phyloP scores from a whole-genome alignment of 345 rosid species.

The Eucalyptus curtisii region DNA sequence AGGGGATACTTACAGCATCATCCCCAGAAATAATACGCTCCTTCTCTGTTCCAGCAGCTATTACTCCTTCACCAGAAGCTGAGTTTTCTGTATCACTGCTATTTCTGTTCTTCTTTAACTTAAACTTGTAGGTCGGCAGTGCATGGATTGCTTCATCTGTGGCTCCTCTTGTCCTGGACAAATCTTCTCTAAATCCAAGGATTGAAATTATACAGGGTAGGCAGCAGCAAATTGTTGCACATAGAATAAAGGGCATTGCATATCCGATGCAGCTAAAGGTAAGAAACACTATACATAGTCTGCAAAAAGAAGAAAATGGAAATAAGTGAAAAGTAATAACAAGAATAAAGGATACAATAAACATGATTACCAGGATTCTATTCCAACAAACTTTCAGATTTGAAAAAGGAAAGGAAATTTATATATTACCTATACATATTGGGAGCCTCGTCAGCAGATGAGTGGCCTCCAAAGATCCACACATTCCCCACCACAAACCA shows the following conservation, averaged over 20 bases:
- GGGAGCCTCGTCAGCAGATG: conserved; percentile 84
- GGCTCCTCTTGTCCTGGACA: conserved; percentile 83
- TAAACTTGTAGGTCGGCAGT: conserved; percentile 87
- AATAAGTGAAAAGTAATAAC: background rate
- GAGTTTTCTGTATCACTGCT: conserved; percentile 35
- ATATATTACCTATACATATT: conserved; percentile 74
- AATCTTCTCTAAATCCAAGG: conserved; percentile 91
- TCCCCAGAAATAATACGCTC: conserved; percentile 81
- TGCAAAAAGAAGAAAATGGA: conserved; percentile 7
- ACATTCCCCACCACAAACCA: conserved; percentile 99
- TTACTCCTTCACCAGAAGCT: conserved; percentile 47
- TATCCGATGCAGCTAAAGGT: conserved; percentile 93
- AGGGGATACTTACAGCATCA: conserved; percentile 60
- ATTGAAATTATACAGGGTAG: conserved; percentile 89
- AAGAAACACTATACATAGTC: conserved; percentile 96
- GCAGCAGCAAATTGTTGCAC: conserved; percentile 97
- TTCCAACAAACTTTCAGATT: background rate
- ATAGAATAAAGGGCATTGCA: conserved; percentile 96
- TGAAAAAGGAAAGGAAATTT: background rate
- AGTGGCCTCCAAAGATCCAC: conserved; percentile 95
- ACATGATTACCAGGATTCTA: background rate
- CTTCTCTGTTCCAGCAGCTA: conserved; percentile 87
- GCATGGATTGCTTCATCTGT: conserved; percentile 81
- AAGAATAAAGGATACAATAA: background rate
- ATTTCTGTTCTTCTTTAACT: conserved; percentile 54